Percentiles rank a stretch among this genome's conserved stretches.
phyloP scores from a whole-genome alignment of 768 basidiomycete species.

The Boletus barrowsii region DNA sequence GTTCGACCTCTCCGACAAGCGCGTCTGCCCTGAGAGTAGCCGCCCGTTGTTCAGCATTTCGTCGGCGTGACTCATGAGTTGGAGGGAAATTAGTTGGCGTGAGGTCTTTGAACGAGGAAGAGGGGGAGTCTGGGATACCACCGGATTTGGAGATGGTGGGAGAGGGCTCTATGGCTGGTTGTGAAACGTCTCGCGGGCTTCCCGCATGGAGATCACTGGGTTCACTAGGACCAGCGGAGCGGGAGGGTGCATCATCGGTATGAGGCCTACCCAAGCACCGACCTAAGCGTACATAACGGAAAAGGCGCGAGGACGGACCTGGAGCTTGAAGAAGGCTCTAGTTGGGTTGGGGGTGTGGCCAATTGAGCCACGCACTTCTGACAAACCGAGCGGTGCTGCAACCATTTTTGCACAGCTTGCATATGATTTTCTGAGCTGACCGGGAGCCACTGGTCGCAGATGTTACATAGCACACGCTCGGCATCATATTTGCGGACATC shows the following conservation, averaged over 20 bases:
- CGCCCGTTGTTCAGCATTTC: slow-evolving; percentile 78
- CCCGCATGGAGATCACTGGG: slow-evolving; percentile 19
- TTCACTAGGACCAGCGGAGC: slow-evolving; percentile 28
- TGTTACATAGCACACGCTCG: slow-evolving; percentile 65
- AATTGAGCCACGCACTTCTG: slow-evolving; percentile 32
- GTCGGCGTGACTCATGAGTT: slow-evolving; percentile 61
- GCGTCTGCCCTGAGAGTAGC: slow-evolving; percentile 65
- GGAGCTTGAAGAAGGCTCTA: slow-evolving; percentile 24
- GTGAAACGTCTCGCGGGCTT: slow-evolving; percentile 17
- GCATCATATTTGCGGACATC: slow-evolving; percentile 74
- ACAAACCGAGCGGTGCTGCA: slow-evolving; percentile 58
- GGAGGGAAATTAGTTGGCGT: slow-evolving; percentile 56
- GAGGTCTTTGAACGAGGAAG: slow-evolving; percentile 52
- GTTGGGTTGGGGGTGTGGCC: slow-evolving; percentile 6
- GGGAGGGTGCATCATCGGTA: slow-evolving; percentile 28
- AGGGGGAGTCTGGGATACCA: slow-evolving; percentile 27
- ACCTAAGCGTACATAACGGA: background rate
- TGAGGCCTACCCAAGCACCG: slow-evolving; percentile 6
- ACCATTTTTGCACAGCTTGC: slow-evolving; percentile 63
- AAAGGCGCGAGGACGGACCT: slow-evolving; percentile 17
- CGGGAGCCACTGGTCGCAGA: slow-evolving; percentile 67
- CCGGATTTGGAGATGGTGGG: slow-evolving; percentile 11
- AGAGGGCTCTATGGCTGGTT: slow-evolving; percentile 8
- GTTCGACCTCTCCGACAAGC: slow-evolving; percentile 67
- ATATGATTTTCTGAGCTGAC: slow-evolving; percentile 59